Evolutionary conservation across 805 yeast species (phyloP).

Genomic region (Starmerella kuoi): DNA sequence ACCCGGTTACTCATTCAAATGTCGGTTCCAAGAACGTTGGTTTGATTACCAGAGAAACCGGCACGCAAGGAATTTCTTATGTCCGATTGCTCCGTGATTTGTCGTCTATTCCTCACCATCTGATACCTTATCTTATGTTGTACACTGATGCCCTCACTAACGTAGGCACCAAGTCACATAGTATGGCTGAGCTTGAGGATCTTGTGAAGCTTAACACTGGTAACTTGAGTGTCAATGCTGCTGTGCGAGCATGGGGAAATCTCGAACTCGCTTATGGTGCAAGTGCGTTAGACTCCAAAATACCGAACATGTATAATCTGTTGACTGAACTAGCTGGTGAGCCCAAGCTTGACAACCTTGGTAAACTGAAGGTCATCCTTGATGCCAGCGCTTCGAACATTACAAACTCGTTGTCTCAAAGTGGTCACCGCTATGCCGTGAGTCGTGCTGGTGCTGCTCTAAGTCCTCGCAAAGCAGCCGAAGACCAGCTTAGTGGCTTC

Average conservation of each 20-base stretch:
- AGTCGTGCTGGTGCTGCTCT: slow-evolving; percentile 52
- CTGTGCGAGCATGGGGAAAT: slow-evolving; percentile 14
- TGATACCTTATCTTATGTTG: slow-evolving; percentile 60
- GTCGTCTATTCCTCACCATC: slow-evolving; percentile 43
- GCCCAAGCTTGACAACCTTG: slow-evolving; percentile 54
- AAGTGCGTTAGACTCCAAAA: slow-evolving; percentile 42
- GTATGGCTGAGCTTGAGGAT: slow-evolving; percentile 71
- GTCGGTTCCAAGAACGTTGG: slow-evolving; percentile 3
- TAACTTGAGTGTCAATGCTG: slow-evolving; percentile 51
- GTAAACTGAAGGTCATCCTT: slow-evolving; percentile 60
- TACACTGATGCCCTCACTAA: slow-evolving; percentile 71
- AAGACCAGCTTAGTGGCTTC: slow-evolving; percentile 61
- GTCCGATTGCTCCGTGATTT: slow-evolving; percentile 55
- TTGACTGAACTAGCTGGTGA: slow-evolving; percentile 56
- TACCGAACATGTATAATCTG: slow-evolving; percentile 46
- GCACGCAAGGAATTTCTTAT: slow-evolving; percentile 55
- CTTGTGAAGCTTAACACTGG: slow-evolving; percentile 75
- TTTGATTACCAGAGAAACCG: slow-evolving; percentile 28
- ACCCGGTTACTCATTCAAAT: slow-evolving; percentile 22
- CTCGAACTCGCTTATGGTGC: slow-evolving; percentile 19
- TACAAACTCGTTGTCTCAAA: slow-evolving; percentile 65
- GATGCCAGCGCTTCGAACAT: slow-evolving; percentile 66
- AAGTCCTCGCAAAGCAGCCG: slow-evolving; percentile 46
- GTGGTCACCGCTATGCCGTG: slow-evolving; percentile 78
- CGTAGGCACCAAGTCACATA: slow-evolving; percentile 62